Evolutionary conservation across 768 basidiomycete genomes (phyloP).

Genomic region (Sporobolomyces phaffii): DNA sequence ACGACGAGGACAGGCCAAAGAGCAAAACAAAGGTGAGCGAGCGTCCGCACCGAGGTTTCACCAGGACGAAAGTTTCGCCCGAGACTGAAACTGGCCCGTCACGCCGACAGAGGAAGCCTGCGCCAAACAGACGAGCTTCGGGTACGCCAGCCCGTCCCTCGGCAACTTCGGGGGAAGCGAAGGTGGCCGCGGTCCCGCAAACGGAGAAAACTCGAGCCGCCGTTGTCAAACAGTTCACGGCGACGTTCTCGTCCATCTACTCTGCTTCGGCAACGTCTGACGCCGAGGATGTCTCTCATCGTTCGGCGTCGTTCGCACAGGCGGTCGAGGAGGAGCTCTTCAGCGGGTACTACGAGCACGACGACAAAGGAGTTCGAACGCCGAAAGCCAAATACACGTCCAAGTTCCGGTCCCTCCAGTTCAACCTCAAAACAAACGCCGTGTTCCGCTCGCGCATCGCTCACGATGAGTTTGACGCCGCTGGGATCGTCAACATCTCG

Average conservation of each 20-base stretch:
- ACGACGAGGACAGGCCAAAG: not conserved
- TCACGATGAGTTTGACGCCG: constrained; percentile 59
- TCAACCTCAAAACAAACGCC: constrained; percentile 77
- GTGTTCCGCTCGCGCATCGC: constrained; percentile 73
- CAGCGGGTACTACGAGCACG: constrained; percentile 68
- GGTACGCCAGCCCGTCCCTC: not conserved
- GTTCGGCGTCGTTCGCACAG: constrained; percentile 47
- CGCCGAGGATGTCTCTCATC: constrained; percentile 13
- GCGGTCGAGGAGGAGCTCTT: constrained; percentile 72
- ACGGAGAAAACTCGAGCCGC: constrained; percentile 36
- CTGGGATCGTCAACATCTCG: constrained; percentile 73
- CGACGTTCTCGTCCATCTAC: constrained; percentile 35
- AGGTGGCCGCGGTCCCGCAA: constrained; percentile 1
- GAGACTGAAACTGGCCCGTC: not conserved
- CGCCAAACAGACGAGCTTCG: not conserved
- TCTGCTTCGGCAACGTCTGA: constrained; percentile 1
- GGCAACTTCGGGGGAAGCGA: not conserved
- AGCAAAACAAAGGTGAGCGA: not conserved
- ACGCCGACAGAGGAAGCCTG: not conserved
- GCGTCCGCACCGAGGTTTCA: too few relatives aligned
- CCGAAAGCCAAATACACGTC: constrained; percentile 50
- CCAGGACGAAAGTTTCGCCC: too few relatives aligned
- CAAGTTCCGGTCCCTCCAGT: constrained; percentile 81
- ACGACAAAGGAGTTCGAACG: constrained; percentile 55
- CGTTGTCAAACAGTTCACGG: constrained; percentile 37